phyloP scores from a whole-genome alignment of 83 land plant genomes.

The Picea abies region DNA sequence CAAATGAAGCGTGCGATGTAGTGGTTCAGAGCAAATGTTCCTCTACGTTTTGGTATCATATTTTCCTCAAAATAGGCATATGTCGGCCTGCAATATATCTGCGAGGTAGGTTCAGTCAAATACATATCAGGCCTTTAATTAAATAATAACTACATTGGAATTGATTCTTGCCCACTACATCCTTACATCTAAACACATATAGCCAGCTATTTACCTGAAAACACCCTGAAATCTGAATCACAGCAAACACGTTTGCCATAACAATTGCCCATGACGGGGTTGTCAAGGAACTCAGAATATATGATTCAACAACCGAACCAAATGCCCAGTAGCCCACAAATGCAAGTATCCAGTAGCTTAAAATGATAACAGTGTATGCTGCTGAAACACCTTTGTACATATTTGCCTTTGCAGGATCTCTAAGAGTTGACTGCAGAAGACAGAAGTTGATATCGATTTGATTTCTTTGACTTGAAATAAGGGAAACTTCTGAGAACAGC shows the following conservation, averaged over 20 bases:
- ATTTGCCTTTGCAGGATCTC: constrained; percentile 56
- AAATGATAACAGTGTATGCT: constrained; percentile 48
- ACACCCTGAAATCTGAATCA: constrained; percentile 69
- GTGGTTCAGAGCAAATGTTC: constrained; percentile 4
- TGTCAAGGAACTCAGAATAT: constrained; percentile 51
- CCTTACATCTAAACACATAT: background rate
- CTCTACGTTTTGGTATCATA: constrained; percentile 14
- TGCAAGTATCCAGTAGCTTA: constrained; percentile 64
- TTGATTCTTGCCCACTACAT: background rate
- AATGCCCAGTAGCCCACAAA: constrained; percentile 69
- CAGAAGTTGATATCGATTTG: background rate
- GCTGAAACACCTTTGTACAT: constrained; percentile 66
- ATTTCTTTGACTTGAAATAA: background rate
- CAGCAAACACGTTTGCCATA: constrained; percentile 60
- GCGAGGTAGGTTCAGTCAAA: background rate
- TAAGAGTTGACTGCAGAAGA: constrained; percentile 29
- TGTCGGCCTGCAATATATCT: constrained; percentile 79
- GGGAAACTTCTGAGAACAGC: background rate
- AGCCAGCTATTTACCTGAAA: constrained; percentile 48
- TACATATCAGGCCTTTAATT: background rate
- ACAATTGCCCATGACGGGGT: constrained; percentile 58
- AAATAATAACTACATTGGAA: background rate
- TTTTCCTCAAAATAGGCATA: constrained; percentile 49
- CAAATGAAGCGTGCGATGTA: constrained; percentile 25
- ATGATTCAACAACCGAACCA: constrained; percentile 53